Conservation (phyloP, 2,329 filamentous ascomycete genomes). For the Beauveria caledonica region DNA sequence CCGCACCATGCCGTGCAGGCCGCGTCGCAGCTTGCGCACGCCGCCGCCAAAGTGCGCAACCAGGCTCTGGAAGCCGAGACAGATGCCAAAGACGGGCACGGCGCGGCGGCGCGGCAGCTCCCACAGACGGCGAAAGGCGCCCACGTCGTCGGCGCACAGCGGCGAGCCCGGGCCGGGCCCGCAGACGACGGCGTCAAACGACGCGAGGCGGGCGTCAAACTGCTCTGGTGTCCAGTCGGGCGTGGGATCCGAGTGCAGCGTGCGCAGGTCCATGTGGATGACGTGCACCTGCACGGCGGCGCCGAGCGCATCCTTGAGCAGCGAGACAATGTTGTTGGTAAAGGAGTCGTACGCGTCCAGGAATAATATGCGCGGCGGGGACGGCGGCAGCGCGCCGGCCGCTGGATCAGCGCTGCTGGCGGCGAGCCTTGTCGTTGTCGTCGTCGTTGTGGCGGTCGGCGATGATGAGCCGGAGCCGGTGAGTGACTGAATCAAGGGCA, state of each 20-base stretch:
- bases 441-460: neutral
- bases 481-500: slow-evolving; percentile 11
- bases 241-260: slow-evolving; percentile 58
- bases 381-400: neutral
- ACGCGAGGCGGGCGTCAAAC: slow-evolving; percentile 30
- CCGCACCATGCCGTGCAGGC: slow-evolving; percentile 75
- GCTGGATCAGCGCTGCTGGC: neutral
- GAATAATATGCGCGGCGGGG: slow-evolving; percentile 58
- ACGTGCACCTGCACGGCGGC: slow-evolving; percentile 52
- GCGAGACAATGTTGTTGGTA: slow-evolving; percentile 84
- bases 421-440: neutral
- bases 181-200: slow-evolving; percentile 78
- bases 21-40: slow-evolving; percentile 59
- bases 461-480: neutral
- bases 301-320: slow-evolving; percentile 62
- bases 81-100: slow-evolving; percentile 79
- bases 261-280: slow-evolving; percentile 28
- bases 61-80: slow-evolving; percentile 81
- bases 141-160: slow-evolving; percentile 62
- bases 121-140: slow-evolving; percentile 75
- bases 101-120: slow-evolving; percentile 46
- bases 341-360: slow-evolving; percentile 97
- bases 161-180: slow-evolving; percentile 88
- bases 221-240: slow-evolving; percentile 39
- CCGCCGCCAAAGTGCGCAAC: slow-evolving; percentile 58